Conservation (phyloP, 2,329 filamentous ascomycete genomes). For the Pseudopithomyces maydicus region DNA sequence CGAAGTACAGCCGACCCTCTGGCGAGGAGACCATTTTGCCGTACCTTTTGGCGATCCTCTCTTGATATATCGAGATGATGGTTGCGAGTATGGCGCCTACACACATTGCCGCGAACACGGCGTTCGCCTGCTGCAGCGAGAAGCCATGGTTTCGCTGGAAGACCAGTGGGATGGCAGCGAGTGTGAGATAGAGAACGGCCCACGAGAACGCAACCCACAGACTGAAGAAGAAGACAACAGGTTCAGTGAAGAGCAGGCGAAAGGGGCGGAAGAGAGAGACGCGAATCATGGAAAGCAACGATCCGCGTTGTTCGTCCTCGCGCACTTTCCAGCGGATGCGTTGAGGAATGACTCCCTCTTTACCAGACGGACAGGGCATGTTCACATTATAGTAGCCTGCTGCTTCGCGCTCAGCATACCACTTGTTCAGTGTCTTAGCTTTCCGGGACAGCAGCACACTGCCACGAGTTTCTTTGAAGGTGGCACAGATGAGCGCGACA, state of each 20-base stretch:
- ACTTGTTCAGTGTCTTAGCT: slow-evolving; percentile 73
- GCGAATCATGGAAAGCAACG: slow-evolving; percentile 70
- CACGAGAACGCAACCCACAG: slow-evolving; percentile 90
- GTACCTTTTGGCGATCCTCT: slow-evolving; percentile 63
- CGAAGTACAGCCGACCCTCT: slow-evolving; percentile 82
- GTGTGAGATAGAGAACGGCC: slow-evolving; percentile 86
- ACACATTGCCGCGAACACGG: slow-evolving; percentile 75
- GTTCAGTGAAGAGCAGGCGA: slow-evolving; percentile 74
- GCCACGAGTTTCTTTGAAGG: slow-evolving; percentile 83
- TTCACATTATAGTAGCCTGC: slow-evolving; percentile 64
- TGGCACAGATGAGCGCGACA: slow-evolving; percentile 66
- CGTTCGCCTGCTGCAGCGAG: slow-evolving; percentile 68
- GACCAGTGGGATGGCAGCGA: slow-evolving; percentile 79
- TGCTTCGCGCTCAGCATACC: slow-evolving; percentile 75
- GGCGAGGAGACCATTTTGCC: slow-evolving; percentile 54
- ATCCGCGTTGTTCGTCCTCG: slow-evolving; percentile 75
- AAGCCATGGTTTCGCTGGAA: slow-evolving; percentile 73
- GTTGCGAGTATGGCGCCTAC: slow-evolving; percentile 71
- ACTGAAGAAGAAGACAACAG: slow-evolving; percentile 83
- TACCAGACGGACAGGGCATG: slow-evolving; percentile 39
- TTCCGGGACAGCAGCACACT: slow-evolving; percentile 79
- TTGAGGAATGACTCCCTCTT: slow-evolving; percentile 39
- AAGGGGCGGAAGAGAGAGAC: slow-evolving; percentile 81
- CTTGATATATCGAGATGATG: slow-evolving; percentile 72
- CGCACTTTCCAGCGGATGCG: slow-evolving; percentile 81